Conservation (phyloP, 257 asterid species). For the Sherardia arvensis region DNA sequence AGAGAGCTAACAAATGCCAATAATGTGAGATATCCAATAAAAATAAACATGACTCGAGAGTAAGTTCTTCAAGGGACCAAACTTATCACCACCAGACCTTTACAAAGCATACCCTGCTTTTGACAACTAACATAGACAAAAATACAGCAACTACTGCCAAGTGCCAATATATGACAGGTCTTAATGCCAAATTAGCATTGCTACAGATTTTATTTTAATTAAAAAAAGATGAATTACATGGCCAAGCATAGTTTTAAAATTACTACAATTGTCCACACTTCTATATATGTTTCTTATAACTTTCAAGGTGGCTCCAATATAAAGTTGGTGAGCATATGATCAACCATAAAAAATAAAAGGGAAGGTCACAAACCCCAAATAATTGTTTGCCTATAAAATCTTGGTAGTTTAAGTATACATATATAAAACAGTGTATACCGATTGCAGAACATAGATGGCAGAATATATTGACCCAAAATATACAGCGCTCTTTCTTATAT, state of each 20-base stretch:
- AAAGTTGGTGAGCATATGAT: neutral
- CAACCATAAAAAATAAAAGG: neutral
- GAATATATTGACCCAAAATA: neutral
- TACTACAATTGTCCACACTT: neutral
- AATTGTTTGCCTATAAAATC: neutral
- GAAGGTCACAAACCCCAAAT: neutral
- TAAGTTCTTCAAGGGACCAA: neutral
- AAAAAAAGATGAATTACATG: neutral
- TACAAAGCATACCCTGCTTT: neutral
- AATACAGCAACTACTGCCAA: neutral
- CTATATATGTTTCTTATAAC: neutral
- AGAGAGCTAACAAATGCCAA: neutral
- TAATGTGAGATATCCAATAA: neutral
- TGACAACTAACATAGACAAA: neutral
- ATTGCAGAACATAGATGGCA: neutral
- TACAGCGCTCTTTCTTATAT: too few species aligned
- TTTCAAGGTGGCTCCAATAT: neutral
- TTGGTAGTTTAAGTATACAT: neutral
- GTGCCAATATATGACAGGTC: too few species aligned
- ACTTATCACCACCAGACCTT: neutral
- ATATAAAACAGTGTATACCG: neutral
- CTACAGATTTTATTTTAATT: too few species aligned
- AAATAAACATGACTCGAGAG: neutral
- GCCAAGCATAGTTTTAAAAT: neutral
- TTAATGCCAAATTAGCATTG: neutral